Percentiles rank a stretch among this genome's conserved stretches.
phyloP scores from a whole-genome alignment of 306 rosid genomes.

The Trifolium dubium region DNA sequence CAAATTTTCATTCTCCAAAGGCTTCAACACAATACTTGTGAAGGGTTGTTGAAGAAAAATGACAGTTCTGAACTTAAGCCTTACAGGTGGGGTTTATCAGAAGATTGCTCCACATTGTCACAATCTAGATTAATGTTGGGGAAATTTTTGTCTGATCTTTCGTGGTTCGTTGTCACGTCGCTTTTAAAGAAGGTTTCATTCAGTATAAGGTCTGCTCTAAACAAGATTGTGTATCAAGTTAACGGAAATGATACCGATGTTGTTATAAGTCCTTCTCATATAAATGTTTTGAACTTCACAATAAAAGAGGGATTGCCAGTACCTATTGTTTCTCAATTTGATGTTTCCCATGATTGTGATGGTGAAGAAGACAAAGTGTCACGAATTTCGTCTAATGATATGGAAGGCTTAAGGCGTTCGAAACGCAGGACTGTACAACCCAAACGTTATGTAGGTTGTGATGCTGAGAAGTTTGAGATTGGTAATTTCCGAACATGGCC shows the following conservation, averaged over 20 bases:
- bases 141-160: too few species aligned
- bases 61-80: too few species aligned
- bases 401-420: conserved; percentile 71
- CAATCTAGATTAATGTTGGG: too few species aligned
- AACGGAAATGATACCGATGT: conserved; percentile 6
- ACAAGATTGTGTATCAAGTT: too few species aligned
- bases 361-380: background rate
- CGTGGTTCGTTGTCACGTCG: too few species aligned
- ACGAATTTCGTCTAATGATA: conserved; percentile 23
- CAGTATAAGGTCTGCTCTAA: too few species aligned
- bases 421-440: conserved; percentile 74
- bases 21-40: too few species aligned
- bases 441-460: conserved; percentile 72
- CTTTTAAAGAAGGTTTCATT: too few species aligned
- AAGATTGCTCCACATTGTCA: too few species aligned
- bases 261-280: background rate
- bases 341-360: conserved; percentile 2
- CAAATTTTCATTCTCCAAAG: too few species aligned
- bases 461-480: conserved; percentile 52
- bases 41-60: too few species aligned
- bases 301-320: conserved; percentile 47
- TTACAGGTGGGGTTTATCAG: too few species aligned
- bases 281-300: conserved; percentile 61
- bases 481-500: conserved; percentile 58
- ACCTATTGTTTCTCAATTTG: conserved; percentile 55